Conservation (phyloP, 306 rosid species). For the Citrullus mucosospermus region DNA sequence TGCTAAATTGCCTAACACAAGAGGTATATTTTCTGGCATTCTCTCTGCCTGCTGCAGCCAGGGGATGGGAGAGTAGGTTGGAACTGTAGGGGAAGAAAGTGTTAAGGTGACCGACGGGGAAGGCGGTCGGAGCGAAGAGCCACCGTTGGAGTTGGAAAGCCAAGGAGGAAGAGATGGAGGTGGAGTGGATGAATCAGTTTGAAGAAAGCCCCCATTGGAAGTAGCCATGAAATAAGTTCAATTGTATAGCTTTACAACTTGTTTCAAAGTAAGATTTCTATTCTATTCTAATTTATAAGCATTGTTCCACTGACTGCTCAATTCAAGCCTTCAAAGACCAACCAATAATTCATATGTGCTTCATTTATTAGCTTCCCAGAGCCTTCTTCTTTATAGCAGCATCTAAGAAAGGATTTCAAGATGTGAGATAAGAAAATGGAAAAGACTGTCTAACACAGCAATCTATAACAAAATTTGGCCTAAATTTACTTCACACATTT, state of each 20-base stretch:
- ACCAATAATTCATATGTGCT: not conserved
- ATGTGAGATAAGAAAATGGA: not conserved
- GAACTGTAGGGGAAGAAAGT: constrained; percentile 62
- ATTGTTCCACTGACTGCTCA: not conserved
- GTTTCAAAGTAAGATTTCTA: constrained; percentile 10
- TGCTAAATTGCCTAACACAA: constrained; percentile 34
- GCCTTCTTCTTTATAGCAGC: not conserved
- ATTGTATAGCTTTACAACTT: constrained; percentile 39
- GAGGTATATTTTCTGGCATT: constrained; percentile 44
- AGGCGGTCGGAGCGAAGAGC: constrained; percentile 41
- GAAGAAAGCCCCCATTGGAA: constrained; percentile 56
- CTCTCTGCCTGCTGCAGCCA: constrained; percentile 82
- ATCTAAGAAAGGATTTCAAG: not conserved
- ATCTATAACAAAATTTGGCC: not conserved
- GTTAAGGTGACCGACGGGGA: constrained; percentile 85
- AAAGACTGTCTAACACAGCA: not conserved
- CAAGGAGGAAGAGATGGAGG: constrained; percentile 69
- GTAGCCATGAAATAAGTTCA: constrained; percentile 52
- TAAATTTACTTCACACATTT: not conserved
- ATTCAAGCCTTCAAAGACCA: not conserved
- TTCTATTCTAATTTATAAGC: not conserved
- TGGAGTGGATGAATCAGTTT: constrained; percentile 38
- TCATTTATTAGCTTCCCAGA: not conserved
- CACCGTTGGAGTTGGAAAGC: constrained; percentile 60
- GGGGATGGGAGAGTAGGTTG: constrained; percentile 46